Evolutionary conservation across 2,329 filamentous ascomycete species (phyloP), one percentile per base, ranked within the genome.

Genomic region (Metarhizium anisopliae): DNA sequence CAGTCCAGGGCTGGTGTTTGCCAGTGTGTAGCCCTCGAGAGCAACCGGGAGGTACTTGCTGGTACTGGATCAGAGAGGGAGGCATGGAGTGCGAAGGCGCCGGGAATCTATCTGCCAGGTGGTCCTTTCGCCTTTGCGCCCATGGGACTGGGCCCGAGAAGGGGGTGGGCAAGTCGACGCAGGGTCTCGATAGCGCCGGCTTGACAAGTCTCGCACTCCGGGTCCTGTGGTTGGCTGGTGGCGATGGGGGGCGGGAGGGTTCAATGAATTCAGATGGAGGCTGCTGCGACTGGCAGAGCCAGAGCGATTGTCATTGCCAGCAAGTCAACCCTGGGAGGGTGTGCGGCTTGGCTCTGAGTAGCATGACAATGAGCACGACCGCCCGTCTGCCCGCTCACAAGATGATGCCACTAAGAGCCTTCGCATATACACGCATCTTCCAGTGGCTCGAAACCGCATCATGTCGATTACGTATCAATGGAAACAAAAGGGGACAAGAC

Each of bases 161-260:
- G 42, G 35, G 36, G 14, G 51, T 18, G 14, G 51, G 16, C 13
- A 16, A 40, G 16, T 47, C 38, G 52, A 53, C 52, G 43, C 52
- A 53, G 52, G 52, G 52, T 53, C 52, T 53, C 43, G 42, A 30
- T 47, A 53, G 52, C 52, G 52, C 52, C 42, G 25, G 38, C 38
- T 30, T 16, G 18, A n/a, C 7, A 14, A 25, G n/a, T 45, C 40
- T 52, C 25, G 51, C 36, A 20, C 43, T 38, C 25, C 25, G 40
- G 5, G 51, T 52, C 11, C 25, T 30, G 38, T 52, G 51, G 51
- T 52, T 52, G 51, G 51, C 16, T 52, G 18, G 11, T n/a, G 51
- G 36, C 36, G 20, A n/a, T 30, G 20, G 38, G 5, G 38, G 51
- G 25, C 51, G 38, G 36, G 8, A 52, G 25, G 40, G 36, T 52